A percentile compares a stretch with the other conserved stretches of the same genome.
phyloP scores from a whole-genome alignment of 2,329 filamentous ascomycete species.

The Blumeria graminis region DNA sequence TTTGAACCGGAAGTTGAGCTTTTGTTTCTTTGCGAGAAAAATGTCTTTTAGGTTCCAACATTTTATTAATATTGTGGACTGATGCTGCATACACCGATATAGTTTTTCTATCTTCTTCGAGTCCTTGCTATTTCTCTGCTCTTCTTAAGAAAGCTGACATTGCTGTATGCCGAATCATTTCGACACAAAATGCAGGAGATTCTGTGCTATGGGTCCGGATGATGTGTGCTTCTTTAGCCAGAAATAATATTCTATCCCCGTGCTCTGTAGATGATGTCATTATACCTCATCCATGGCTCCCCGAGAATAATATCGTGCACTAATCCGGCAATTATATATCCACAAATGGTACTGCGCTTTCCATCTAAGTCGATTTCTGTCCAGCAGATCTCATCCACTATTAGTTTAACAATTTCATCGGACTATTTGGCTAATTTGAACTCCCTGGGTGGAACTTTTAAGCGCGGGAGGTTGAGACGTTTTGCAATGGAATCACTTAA shows the following conservation, averaged over 20 bases:
- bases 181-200: background rate
- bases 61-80: slow-evolving; percentile 1
- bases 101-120: background rate
- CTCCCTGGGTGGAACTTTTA: background rate
- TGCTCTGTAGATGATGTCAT: background rate
- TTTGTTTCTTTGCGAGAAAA: background rate
- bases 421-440: background rate
- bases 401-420: background rate
- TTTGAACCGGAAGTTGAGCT: background rate
- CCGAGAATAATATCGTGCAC: background rate
- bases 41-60: background rate
- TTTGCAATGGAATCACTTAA: background rate
- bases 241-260: background rate
- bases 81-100: background rate
- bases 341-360: background rate
- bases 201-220: background rate
- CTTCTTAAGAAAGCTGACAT: background rate
- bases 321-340: background rate
- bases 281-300: background rate
- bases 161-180: background rate
- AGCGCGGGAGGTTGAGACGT: background rate
- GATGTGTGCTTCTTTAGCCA: background rate
- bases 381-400: background rate
- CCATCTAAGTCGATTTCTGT: background rate
- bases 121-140: background rate